Conservation (phyloP, 306 rosid species). For the Pyrus communis region DNA sequence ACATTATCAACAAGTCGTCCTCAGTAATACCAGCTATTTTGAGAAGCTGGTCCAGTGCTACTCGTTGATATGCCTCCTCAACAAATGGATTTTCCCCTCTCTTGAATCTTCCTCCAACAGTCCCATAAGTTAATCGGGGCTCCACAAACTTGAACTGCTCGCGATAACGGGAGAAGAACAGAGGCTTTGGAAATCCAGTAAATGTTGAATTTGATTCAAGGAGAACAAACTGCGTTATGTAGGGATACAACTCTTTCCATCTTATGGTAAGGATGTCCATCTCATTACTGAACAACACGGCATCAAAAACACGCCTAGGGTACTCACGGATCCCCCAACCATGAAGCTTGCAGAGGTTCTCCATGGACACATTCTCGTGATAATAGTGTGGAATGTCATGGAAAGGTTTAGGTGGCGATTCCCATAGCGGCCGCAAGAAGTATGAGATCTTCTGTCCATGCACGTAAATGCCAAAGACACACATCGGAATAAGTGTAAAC, state of each 20-base stretch:
- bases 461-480: conserved; percentile 55
- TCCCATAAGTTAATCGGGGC: conserved; percentile 77
- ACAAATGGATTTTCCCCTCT: conserved; percentile 90
- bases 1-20: conserved; percentile 94
- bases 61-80: conserved; percentile 98
- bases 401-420: conserved; percentile 83
- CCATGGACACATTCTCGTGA: conserved; percentile 82
- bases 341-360: conserved; percentile 81
- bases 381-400: conserved; percentile 82
- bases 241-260: conserved; percentile 92
- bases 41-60: conserved; percentile 83
- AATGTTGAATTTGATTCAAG: conserved; percentile 95
- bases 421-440: conserved; percentile 97
- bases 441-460: conserved; percentile 98
- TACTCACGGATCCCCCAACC: conserved; percentile 92
- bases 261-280: conserved; percentile 75
- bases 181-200: conserved; percentile 72
- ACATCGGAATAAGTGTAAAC: conserved; percentile 64
- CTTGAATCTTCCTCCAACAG: conserved; percentile 72
- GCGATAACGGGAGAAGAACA: conserved; percentile 49
- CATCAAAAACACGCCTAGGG: conserved; percentile 95
- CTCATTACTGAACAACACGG: conserved; percentile 93
- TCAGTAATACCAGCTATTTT: conserved; percentile 80
- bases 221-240: conserved; percentile 73
- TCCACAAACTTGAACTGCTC: conserved; percentile 65